Evolutionary conservation across 371 early-diverging fungal species (phyloP), one percentile per base, ranked within the genome.

Genomic region (Apophysomyces ossiformis): DNA sequence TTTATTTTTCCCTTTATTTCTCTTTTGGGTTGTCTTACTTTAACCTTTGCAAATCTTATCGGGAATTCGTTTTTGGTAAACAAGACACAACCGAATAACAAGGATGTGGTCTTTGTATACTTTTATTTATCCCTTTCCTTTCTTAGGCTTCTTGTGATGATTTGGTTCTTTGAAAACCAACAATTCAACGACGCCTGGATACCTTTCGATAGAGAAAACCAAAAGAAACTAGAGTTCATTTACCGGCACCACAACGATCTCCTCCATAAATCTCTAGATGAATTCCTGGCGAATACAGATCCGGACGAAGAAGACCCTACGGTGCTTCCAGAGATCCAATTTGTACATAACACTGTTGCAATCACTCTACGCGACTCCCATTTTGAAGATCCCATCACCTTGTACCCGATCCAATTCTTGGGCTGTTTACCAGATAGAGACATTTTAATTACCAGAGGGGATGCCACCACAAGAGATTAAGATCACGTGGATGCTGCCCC

Each of bases 81-180:
- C 3, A 26, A 26, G 3, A 26, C 32, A 26, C 32, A 26, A 26
- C 32, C 0, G 32, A 26, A 26, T 26, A 26, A 26, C 32, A 3
- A 26, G 32, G 2, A 26, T 26, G 2, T 26, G 32, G 32, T 26
- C 32, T 26, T 26, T 26, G 32, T 26, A 26, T 26, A 26, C 32
- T 26, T 43, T 43, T 43, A 12, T 43, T 43, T 43, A 12, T 43
- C 1, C 15, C 15, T 1, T 43, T 43, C 43, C 43, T 43, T 43
- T 43, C 15, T n/a, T 18, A 13, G 46, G 8, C 21, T 21, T 50
- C 21, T 21, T 16, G 71, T 74, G 71, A 70, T 68, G 36, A 76
- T 69, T 60, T 76, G 77, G 77, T 68, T 74, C 16, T 76, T 76
- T 68, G 77, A 76, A 61, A 76, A 76, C 63, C 67, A 66, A 61